Evolutionary conservation across 2,329 filamentous ascomycete genomes (phyloP).

Genomic region (Claviceps digitariae): DNA sequence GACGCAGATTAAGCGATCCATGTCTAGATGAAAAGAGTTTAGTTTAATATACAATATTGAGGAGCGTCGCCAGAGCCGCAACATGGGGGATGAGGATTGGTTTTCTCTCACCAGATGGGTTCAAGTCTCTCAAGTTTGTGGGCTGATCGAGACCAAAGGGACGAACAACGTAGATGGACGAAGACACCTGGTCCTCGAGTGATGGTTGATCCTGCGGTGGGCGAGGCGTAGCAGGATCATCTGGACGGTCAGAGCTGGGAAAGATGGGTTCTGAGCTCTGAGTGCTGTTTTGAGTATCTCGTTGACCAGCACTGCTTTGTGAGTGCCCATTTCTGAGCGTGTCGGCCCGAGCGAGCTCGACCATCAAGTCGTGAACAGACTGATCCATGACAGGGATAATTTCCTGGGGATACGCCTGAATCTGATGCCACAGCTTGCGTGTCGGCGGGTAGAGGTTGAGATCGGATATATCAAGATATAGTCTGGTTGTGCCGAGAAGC

Average conservation of each 20-base stretch:
- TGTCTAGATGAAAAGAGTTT: slow-evolving; percentile 39
- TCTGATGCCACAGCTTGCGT: slow-evolving; percentile 86
- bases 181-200: slow-evolving; percentile 69
- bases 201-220: slow-evolving; percentile 35
- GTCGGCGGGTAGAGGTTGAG: slow-evolving; percentile 88
- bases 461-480: slow-evolving; percentile 82
- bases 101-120: slow-evolving; percentile 54
- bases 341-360: slow-evolving; percentile 72
- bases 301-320: slow-evolving; percentile 40
- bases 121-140: slow-evolving; percentile 85
- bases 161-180: slow-evolving; percentile 70
- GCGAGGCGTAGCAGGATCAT: slow-evolving; percentile 26
- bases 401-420: slow-evolving; percentile 89
- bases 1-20: slow-evolving; percentile 89
- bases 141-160: slow-evolving; percentile 79
- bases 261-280: slow-evolving; percentile 64
- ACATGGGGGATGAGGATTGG: neutral
- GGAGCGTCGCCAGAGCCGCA: neutral
- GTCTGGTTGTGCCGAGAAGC: slow-evolving; percentile 64
- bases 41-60: neutral
- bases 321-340: slow-evolving; percentile 54
- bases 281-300: slow-evolving; percentile 28
- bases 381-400: slow-evolving; percentile 96
- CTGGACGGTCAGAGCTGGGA: slow-evolving; percentile 64
- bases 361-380: slow-evolving; percentile 81